Conservation (phyloP, 768 basidiomycete species). For the Dacryopinax primogenitus region DNA sequence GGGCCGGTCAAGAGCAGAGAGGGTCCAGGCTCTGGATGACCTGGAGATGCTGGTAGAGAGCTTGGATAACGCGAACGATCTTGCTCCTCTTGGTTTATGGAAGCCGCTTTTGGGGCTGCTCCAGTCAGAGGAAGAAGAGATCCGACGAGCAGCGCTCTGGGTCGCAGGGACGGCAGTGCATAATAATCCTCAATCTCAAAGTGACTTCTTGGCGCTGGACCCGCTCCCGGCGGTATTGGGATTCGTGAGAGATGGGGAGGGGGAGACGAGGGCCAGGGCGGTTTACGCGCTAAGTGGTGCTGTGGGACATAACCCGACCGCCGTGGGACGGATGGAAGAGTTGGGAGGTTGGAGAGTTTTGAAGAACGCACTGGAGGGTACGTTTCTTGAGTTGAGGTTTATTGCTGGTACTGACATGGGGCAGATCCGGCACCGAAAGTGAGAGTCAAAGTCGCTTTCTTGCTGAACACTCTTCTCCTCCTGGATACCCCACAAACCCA, state of each 20-base stretch:
- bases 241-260: neutral
- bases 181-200: constrained; percentile 77
- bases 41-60: constrained; percentile 81
- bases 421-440: constrained; percentile 65
- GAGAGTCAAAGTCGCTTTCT: constrained; percentile 66
- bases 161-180: constrained; percentile 79
- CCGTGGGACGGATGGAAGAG: constrained; percentile 42
- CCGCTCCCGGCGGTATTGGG: neutral
- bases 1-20: constrained; percentile 39
- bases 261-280: constrained; percentile 34
- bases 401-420: neutral
- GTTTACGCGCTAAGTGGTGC: constrained; percentile 69
- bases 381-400: constrained; percentile 10
- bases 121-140: constrained; percentile 40
- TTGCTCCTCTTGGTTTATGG: constrained; percentile 68
- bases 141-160: constrained; percentile 65
- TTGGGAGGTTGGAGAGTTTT: constrained; percentile 54
- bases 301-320: constrained; percentile 61
- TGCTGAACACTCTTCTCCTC: constrained; percentile 56
- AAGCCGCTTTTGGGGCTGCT: constrained; percentile 56
- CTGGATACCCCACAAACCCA: constrained; percentile 26
- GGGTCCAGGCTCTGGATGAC: constrained; percentile 63
- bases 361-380: constrained; percentile 48
- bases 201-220: constrained; percentile 22
- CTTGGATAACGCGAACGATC: constrained; percentile 84